phyloP scores from a whole-genome alignment of 2,329 filamentous ascomycete species.

The Cytospora piceae region DNA sequence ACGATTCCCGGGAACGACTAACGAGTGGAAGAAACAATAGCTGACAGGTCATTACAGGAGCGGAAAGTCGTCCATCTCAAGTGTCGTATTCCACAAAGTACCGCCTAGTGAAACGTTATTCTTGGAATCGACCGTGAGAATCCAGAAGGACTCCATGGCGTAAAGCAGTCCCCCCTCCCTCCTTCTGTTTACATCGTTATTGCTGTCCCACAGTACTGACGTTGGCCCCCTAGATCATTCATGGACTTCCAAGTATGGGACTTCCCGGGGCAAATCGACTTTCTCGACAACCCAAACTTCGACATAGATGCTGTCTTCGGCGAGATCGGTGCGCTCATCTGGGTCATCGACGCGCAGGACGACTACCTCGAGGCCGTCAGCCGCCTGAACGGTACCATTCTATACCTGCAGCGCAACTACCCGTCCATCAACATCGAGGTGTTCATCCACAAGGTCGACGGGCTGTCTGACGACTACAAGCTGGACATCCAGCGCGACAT shows the following conservation, averaged over 20 bases:
- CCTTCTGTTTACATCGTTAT: neutral
- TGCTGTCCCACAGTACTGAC: conserved; percentile 6
- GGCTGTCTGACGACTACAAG: conserved; percentile 95
- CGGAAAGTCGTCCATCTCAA: conserved; percentile 97
- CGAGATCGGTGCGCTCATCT: conserved; percentile 91
- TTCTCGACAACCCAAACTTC: conserved; percentile 84
- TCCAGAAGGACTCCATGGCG: conserved; percentile 96
- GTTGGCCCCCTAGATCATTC: conserved; percentile 70
- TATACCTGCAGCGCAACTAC: conserved; percentile 85
- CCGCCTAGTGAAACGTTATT: conserved; percentile 95
- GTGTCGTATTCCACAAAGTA: conserved; percentile 98
- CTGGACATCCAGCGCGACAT: conserved; percentile 96
- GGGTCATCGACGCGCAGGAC: conserved; percentile 98
- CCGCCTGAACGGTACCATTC: conserved; percentile 84
- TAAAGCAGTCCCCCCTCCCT: conserved; percentile 56
- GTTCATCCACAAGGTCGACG: conserved; percentile 98
- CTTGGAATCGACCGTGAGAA: conserved; percentile 89
- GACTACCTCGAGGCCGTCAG: conserved; percentile 93
- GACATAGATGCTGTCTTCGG: conserved; percentile 94
- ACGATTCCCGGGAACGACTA: conserved; percentile 36
- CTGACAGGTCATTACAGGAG: conserved; percentile 62
- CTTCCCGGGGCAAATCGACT: conserved; percentile 90
- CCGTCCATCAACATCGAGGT: conserved; percentile 96
- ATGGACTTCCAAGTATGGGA: conserved; percentile 99
- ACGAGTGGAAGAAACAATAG: neutral